Evolutionary conservation across 768 basidiomycete genomes (phyloP).

Genomic region (Leccinum rimulosum): DNA sequence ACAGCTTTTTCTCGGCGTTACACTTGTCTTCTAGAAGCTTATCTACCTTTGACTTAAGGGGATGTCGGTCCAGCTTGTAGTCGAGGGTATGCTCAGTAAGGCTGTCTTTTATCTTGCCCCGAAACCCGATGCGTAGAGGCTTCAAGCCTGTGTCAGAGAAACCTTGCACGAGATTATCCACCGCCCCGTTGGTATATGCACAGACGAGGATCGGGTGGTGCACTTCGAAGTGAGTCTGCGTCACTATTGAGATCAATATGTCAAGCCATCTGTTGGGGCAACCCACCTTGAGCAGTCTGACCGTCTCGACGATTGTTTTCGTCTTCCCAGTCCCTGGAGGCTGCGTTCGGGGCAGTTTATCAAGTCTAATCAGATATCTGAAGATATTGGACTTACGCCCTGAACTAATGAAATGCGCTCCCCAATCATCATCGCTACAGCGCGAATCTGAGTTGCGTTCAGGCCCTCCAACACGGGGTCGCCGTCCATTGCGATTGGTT

Average conservation of each 20-base stretch:
- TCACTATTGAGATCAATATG: conserved; percentile 1
- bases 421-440: conserved; percentile 85
- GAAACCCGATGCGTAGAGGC: conserved; percentile 74
- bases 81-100: conserved; percentile 62
- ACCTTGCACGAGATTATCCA: conserved; percentile 86
- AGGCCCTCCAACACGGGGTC: conserved; percentile 68
- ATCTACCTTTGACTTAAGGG: conserved; percentile 45
- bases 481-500: conserved; percentile 69
- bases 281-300: conserved; percentile 72
- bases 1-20: conserved; percentile 22
- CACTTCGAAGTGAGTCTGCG: conserved; percentile 72
- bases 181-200: conserved; percentile 91
- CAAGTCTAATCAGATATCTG: not conserved
- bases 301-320: conserved; percentile 83
- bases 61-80: conserved; percentile 59
- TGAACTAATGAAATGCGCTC: conserved; percentile 79
- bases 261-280: not conserved
- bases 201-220: conserved; percentile 86
- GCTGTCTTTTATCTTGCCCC: conserved; percentile 55
- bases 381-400: conserved; percentile 54
- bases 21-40: conserved; percentile 40
- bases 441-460: conserved; percentile 75
- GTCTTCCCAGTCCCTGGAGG: conserved; percentile 95
- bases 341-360: conserved; percentile 35
- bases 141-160: conserved; percentile 58